Base-by-base conservation (phyloP, 768 basidiomycete species). In the Mycena haematopus region DNA sequence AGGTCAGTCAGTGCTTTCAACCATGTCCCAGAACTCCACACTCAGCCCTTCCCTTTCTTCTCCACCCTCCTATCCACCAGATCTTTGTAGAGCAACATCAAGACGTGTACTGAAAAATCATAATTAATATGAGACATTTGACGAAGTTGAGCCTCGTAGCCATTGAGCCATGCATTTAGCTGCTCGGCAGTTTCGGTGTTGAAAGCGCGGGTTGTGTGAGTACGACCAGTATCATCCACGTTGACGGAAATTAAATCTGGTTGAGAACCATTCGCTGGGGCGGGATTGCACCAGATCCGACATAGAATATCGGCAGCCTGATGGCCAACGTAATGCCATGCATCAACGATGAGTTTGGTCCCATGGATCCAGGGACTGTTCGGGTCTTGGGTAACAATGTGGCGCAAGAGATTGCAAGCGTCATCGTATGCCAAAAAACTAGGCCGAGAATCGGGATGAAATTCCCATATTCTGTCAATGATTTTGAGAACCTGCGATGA, bases 131-230 rank as follows among this genome's bases (percentile, higher is more conserved):
- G 21, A 15, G 55, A 45, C 55, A 56, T 56, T 25, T 56, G 55
- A 0, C 44, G 55, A 21, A 56, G 33, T n/a, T 56, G 55, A 10
- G 55, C 29, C 19, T 56, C 55, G 14, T 21, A 56, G 1, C 55
- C 44, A 35, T 27, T 36, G 45, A 56, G 42, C 55, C 55, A 45
- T 1, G 55, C 27, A 35, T 56, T 47, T n/a, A 45, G 44, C 31
- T 56, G 55, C 45, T 56, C 44, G 6, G 55, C 55, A n/a, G 55
- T 56, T 56, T 56, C 55, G 2, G 44, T 56, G 31, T 56, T 56
- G 45, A 56, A 56, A 0, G 33, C 44, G n/a, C 45, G 55, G 17
- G 55, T 56, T 2, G 27, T 31, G 14, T 56, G 55, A 1, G 31
- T 22, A 1, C n/a, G 19, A 14, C 55, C 55, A 24, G 31, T 47